These are phyloP conservation scores for Leccinum fibrillosum DNA, from an alignment of 768 basidiomycete species.

Conservation along the genomic window DNA sequence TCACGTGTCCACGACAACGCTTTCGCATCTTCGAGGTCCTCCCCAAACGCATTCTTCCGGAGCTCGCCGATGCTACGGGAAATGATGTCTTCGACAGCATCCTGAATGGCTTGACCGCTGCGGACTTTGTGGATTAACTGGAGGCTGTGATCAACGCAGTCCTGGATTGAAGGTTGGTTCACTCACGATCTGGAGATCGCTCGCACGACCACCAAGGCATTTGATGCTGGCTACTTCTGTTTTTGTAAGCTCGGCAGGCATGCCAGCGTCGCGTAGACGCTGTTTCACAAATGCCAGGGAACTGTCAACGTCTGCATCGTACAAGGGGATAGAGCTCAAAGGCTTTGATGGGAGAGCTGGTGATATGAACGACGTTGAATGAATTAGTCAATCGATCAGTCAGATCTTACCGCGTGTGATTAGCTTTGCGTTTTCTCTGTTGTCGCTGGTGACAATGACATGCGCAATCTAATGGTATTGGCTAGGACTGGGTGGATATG, in stretches of 20 bases:
- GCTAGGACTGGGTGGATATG: background rate
- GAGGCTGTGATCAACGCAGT: background rate
- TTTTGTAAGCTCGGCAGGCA: slow-evolving; percentile 50
- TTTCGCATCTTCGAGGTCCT: slow-evolving; percentile 87
- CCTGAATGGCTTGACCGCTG: slow-evolving; percentile 65
- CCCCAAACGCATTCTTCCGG: slow-evolving; percentile 89
- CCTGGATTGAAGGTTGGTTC: background rate
- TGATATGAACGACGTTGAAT: background rate
- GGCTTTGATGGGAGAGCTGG: slow-evolving; percentile 83
- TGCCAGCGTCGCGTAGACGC: slow-evolving; percentile 61
- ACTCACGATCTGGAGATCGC: slow-evolving; percentile 81
- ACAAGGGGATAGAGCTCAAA: slow-evolving; percentile 70
- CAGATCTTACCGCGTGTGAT: slow-evolving; percentile 64
- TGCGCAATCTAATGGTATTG: slow-evolving; percentile 66
- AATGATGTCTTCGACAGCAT: slow-evolving; percentile 90
- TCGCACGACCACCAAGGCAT: slow-evolving; percentile 85
- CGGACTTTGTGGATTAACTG: slow-evolving; percentile 86
- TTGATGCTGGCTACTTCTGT: slow-evolving; percentile 60
- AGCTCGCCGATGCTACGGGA: slow-evolving; percentile 75
- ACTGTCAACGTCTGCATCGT: slow-evolving; percentile 80
- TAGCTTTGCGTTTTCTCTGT: slow-evolving; percentile 81
- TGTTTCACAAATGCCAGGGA: slow-evolving; percentile 79
- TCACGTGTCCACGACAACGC: slow-evolving; percentile 77
- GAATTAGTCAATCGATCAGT: background rate
- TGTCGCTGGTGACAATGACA: slow-evolving; percentile 87